These are phyloP conservation scores for Apophysomyces ossiformis DNA, from an alignment of 371 early-diverging fungal genomes.

Conservation along the genomic window DNA sequence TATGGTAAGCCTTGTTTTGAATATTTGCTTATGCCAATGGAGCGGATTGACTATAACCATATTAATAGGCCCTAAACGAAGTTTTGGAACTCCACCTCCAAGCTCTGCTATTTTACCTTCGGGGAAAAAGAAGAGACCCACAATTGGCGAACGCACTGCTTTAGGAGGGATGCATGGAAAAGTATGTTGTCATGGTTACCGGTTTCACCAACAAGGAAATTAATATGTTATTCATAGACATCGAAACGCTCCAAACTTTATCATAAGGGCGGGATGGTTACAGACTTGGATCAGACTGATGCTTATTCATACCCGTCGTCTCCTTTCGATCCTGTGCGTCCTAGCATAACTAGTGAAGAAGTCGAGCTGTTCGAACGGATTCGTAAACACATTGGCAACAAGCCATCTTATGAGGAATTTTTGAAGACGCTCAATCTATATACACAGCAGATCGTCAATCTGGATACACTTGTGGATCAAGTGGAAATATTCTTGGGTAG, in stretches of 20 bases:
- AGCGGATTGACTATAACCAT: background rate
- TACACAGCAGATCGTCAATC: constrained; percentile 93
- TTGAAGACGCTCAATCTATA: constrained; percentile 96
- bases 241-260: constrained; percentile 15
- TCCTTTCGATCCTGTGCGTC: constrained; percentile 35
- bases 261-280: constrained; percentile 13
- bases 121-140: constrained; percentile 32
- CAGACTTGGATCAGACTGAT: constrained; percentile 12
- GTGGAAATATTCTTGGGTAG: constrained; percentile 81
- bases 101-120: constrained; percentile 17
- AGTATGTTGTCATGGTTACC: background rate
- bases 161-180: background rate
- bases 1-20: constrained; percentile 2
- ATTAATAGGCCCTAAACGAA: constrained; percentile 19
- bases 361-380: constrained; percentile 91
- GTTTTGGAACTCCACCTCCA: constrained; percentile 11
- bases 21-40: background rate
- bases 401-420: constrained; percentile 94
- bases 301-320: constrained; percentile 28
- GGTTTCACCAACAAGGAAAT: background rate
- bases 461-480: constrained; percentile 81
- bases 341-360: constrained; percentile 71
- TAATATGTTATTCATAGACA: background rate
- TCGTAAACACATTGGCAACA: constrained; percentile 84
- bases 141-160: constrained; percentile 30